Conservation (phyloP, 2,329 filamentous ascomycete genomes). For the Chaetomiaceae sp. region DNA sequence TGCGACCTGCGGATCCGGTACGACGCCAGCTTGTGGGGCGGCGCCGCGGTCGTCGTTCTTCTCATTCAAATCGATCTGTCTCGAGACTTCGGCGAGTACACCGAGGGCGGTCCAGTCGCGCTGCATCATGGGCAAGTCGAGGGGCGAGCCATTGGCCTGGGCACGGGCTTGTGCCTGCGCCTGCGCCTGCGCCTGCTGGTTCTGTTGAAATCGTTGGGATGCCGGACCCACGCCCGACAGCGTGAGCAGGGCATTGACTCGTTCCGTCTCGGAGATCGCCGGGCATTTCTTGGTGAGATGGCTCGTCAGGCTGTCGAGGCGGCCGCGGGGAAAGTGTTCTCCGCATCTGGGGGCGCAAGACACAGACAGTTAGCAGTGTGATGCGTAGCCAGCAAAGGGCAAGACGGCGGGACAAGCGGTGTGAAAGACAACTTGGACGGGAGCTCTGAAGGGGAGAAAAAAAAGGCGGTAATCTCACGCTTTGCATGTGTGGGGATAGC, state of each 20-base stretch:
- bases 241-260: constrained; percentile 66
- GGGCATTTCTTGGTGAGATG: constrained; percentile 86
- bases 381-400: neutral
- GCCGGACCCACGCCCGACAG: constrained; percentile 62
- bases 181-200: constrained; percentile 24
- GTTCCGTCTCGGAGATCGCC: constrained; percentile 66
- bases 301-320: constrained; percentile 72
- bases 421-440: neutral
- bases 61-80: constrained; percentile 64
- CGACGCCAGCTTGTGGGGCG: constrained; percentile 18
- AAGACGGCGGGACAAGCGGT: constrained; percentile 3
- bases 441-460: neutral
- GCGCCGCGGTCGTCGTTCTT: constrained; percentile 47
- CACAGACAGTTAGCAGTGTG: neutral
- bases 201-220: constrained; percentile 25
- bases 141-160: constrained; percentile 21
- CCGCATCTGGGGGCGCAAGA: constrained; percentile 48
- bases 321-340: constrained; percentile 83
- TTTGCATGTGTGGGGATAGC: constrained; percentile 88
- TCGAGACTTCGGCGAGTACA: constrained; percentile 80
- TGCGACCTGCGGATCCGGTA: constrained; percentile 19
- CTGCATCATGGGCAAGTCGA: constrained; percentile 36
- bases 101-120: constrained; percentile 70
- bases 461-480: constrained; percentile 31
- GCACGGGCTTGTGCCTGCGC: constrained; percentile 20